Evolutionary conservation across 768 basidiomycete genomes (phyloP).

Genomic region (Steccherinum ochraceum): DNA sequence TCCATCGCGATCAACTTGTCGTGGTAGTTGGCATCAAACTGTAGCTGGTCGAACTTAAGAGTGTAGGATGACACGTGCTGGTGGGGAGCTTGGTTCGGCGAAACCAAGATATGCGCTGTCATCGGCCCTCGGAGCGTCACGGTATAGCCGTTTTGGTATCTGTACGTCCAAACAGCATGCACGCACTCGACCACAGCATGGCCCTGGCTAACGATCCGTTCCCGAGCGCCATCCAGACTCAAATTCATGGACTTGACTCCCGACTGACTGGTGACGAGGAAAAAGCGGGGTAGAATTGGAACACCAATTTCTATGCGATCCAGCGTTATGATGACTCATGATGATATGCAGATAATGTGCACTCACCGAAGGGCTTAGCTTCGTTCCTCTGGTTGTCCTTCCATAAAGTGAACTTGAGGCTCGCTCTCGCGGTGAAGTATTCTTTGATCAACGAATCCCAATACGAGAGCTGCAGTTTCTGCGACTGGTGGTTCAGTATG

Average conservation of each 20-base stretch:
- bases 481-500: not conserved
- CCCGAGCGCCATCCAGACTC: conserved; percentile 72
- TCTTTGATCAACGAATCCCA: conserved; percentile 63
- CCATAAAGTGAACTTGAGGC: conserved; percentile 82
- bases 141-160: conserved; percentile 72
- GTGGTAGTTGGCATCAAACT: conserved; percentile 66
- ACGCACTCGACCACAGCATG: conserved; percentile 62
- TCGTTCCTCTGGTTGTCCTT: conserved; percentile 75
- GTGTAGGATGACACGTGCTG: conserved; percentile 14
- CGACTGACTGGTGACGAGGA: conserved; percentile 77
- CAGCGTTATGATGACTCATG: not conserved
- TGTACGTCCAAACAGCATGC: conserved; percentile 75
- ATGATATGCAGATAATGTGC: not conserved
- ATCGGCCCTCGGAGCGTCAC: conserved; percentile 73
- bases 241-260: conserved; percentile 81
- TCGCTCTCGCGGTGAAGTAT: conserved; percentile 65
- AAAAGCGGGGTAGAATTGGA: conserved; percentile 77
- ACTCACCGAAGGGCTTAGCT: conserved; percentile 79
- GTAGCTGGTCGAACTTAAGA: conserved; percentile 67
- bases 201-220: conserved; percentile 45
- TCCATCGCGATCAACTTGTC: conserved; percentile 74
- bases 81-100: conserved; percentile 9
- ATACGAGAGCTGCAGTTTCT: conserved; percentile 61
- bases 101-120: conserved; percentile 49
- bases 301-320: conserved; percentile 61